These are phyloP conservation scores for Thraustochytrium sp. DNA, from an alignment of 352 stramenopile genomes.

Conservation along the genomic window DNA sequence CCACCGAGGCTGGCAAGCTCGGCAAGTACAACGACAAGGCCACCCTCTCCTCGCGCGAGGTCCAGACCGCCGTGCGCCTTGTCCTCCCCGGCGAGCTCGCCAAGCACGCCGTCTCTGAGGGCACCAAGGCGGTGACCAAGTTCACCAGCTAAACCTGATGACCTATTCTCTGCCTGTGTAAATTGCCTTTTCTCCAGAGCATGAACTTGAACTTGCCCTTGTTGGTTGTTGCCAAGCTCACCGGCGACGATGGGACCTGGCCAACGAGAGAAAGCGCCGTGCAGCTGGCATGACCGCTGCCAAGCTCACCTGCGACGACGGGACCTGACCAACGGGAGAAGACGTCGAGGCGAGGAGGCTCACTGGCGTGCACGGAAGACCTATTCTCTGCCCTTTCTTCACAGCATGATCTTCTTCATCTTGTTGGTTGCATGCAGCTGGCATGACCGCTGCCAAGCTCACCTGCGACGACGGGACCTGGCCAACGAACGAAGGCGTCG, in stretches of 20 bases:
- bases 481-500: too few species aligned
- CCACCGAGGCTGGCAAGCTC: slow-evolving; percentile 87
- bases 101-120: slow-evolving; percentile 93
- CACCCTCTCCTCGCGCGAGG: slow-evolving; percentile 89
- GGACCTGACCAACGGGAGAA: not conserved
- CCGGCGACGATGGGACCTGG: not conserved
- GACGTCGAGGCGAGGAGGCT: slow-evolving; percentile 65
- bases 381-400: not conserved
- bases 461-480: not conserved
- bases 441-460: not conserved
- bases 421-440: too few species aligned
- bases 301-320: not conserved
- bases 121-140: slow-evolving; percentile 83
- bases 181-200: not conserved
- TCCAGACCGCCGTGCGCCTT: slow-evolving; percentile 91
- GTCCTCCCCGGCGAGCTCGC: slow-evolving; percentile 93
- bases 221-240: not conserved
- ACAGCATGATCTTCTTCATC: not conserved
- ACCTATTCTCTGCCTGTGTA: not conserved
- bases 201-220: not conserved
- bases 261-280: too few species aligned
- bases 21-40: slow-evolving; percentile 98
- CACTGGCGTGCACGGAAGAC: not conserved
- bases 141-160: slow-evolving; percentile 46
- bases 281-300: too few species aligned